These are phyloP conservation scores for Zychaea mexicana DNA, from an alignment of 371 early-diverging fungal genomes.

Conservation along the genomic window DNA sequence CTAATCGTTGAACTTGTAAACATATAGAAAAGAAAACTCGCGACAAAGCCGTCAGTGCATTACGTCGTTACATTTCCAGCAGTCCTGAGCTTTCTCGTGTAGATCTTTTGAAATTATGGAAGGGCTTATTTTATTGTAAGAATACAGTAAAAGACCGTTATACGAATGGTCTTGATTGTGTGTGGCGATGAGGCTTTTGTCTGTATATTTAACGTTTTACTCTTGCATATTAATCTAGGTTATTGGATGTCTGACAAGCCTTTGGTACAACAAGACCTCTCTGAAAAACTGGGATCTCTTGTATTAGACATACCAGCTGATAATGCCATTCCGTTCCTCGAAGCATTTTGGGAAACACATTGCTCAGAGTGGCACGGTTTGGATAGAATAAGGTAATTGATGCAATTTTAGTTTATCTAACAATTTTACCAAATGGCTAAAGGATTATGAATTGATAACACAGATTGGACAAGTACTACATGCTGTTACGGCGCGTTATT, in stretches of 20 bases:
- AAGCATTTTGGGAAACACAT: conserved; percentile 85
- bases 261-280: conserved; percentile 85
- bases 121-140: conserved; percentile 92
- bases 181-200: too few relatives aligned
- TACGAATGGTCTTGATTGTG: too few relatives aligned
- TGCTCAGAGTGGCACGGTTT: conserved; percentile 86
- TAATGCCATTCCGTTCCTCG: conserved; percentile 64
- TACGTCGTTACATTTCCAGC: conserved; percentile 62
- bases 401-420: too few relatives aligned
- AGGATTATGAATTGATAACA: neutral
- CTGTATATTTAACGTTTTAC: too few relatives aligned
- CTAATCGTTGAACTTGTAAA: neutral
- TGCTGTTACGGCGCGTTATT: conserved; percentile 78
- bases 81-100: conserved; percentile 58
- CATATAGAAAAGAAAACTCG: conserved; percentile 78
- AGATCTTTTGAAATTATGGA: conserved; percentile 89
- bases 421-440: neutral
- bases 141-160: too few relatives aligned
- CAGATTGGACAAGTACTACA: conserved; percentile 87
- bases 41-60: conserved; percentile 79
- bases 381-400: conserved; percentile 83
- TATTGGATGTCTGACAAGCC: conserved; percentile 97
- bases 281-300: conserved; percentile 75
- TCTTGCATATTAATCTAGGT: conserved; percentile 42
- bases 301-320: conserved; percentile 59